Evolutionary conservation across 2,329 filamentous ascomycete genomes (phyloP).

Genomic region (Hymenotorrendiella dingleyae): DNA sequence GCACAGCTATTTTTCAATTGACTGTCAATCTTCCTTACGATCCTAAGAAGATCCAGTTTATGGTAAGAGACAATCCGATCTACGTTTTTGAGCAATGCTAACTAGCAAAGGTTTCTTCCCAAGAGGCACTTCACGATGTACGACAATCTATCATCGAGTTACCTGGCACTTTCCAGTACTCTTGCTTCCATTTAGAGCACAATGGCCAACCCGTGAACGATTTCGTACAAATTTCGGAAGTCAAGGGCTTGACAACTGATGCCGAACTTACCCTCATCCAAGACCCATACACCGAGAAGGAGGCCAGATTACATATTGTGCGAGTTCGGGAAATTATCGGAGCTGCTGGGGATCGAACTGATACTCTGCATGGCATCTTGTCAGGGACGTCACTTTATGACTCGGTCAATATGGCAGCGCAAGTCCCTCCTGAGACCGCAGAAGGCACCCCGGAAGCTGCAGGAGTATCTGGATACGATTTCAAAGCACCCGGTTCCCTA

Average conservation of each 20-base stretch:
- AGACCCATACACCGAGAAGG: conserved; percentile 97
- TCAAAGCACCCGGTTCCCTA: conserved; percentile 62
- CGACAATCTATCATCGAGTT: conserved; percentile 94
- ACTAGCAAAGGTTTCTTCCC: conserved; percentile 65
- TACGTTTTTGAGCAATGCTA: conserved; percentile 20
- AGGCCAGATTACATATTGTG: conserved; percentile 90
- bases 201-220: conserved; percentile 88
- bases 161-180: conserved; percentile 90
- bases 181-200: conserved; percentile 96
- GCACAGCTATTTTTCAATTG: conserved; percentile 54
- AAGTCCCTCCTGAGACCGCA: conserved; percentile 34
- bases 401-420: conserved; percentile 44
- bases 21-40: conserved; percentile 77
- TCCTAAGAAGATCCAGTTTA: conserved; percentile 74
- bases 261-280: conserved; percentile 79
- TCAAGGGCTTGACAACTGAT: conserved; percentile 69
- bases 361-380: conserved; percentile 78
- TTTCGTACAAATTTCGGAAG: conserved; percentile 85
- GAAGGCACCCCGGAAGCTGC: conserved; percentile 38
- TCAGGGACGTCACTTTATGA: conserved; percentile 86
- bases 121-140: conserved; percentile 96
- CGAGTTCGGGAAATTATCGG: conserved; percentile 89
- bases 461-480: conserved; percentile 68
- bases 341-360: conserved; percentile 80
- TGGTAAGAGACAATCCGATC: conserved; percentile 52